These are phyloP conservation scores for Malus asiatica DNA, from an alignment of 306 rosid species.

Conservation along the genomic window DNA sequence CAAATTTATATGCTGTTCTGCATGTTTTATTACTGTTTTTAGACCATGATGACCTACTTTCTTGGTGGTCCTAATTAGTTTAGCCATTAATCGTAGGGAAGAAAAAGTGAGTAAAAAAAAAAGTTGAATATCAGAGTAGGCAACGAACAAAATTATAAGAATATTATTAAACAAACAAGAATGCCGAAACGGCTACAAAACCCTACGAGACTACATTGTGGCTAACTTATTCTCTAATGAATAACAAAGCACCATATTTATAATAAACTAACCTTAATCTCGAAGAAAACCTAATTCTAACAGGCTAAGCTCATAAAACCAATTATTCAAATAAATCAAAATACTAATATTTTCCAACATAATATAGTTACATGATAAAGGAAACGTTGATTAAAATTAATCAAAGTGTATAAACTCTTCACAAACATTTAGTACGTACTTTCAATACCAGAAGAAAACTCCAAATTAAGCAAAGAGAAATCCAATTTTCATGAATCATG, in stretches of 20 bases:
- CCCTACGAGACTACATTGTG: too few species aligned
- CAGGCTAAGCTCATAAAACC: too few species aligned
- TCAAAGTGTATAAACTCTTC: neutral
- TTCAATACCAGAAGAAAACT: conserved; percentile 9
- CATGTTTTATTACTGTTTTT: neutral
- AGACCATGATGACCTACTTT: neutral
- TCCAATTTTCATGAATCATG: neutral
- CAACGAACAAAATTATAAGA: too few species aligned
- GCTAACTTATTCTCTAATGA: too few species aligned
- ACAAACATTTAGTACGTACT: conserved; percentile 4
- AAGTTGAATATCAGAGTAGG: too few species aligned
- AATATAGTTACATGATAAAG: neutral
- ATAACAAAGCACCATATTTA: too few species aligned
- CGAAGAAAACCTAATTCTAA: too few species aligned
- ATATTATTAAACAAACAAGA: too few species aligned
- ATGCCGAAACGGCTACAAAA: too few species aligned
- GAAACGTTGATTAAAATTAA: neutral
- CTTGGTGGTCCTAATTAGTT: neutral
- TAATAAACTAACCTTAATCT: too few species aligned
- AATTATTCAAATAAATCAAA: too few species aligned
- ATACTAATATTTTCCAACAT: too few species aligned
- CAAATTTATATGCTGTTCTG: neutral
- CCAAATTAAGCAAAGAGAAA: conserved; percentile 32
- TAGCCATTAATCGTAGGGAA: neutral
- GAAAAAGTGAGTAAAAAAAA: neutral